phyloP scores from a whole-genome alignment of 2,329 filamentous ascomycete species.

The Ophiostoma ips region DNA sequence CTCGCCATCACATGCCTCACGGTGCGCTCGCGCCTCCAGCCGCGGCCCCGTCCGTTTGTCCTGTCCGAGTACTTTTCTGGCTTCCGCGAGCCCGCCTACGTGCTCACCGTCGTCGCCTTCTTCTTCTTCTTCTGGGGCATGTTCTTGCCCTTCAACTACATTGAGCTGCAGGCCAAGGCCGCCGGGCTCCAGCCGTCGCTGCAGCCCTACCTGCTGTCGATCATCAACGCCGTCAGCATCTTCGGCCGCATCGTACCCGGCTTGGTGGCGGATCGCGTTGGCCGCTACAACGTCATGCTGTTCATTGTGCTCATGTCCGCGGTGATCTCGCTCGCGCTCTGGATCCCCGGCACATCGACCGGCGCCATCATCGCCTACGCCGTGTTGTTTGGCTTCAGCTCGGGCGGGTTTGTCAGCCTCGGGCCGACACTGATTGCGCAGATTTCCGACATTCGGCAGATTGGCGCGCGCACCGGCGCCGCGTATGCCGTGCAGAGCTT shows the following conservation, averaged over 20 bases:
- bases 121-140: conserved; percentile 44
- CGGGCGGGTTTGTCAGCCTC: conserved; percentile 48
- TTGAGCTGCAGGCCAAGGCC: conserved; percentile 32
- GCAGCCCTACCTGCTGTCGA: conserved; percentile 35
- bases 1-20: conserved; percentile 19
- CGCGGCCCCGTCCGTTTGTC: conserved; percentile 25
- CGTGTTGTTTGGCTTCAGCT: conserved; percentile 49
- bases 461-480: conserved; percentile 42
- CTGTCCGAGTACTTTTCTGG: conserved; percentile 31
- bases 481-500: conserved; percentile 43
- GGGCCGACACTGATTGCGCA: conserved; percentile 43
- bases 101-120: conserved; percentile 28
- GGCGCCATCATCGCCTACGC: conserved; percentile 46
- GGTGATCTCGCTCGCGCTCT: conserved; percentile 27
- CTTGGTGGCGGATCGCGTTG: conserved; percentile 27
- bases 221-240: conserved; percentile 42
- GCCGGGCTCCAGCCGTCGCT: conserved; percentile 28
- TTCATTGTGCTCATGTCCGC: conserved; percentile 30
- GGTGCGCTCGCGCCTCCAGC: conserved; percentile 24
- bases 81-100: conserved; percentile 32
- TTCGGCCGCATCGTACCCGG: conserved; percentile 38
- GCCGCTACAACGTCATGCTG: conserved; percentile 29
- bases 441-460: conserved; percentile 43
- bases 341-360: conserved; percentile 29
- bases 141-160: conserved; percentile 41